phyloP scores from a whole-genome alignment of 2,329 filamentous ascomycete species.

The Emmonsiellopsis sp. region DNA sequence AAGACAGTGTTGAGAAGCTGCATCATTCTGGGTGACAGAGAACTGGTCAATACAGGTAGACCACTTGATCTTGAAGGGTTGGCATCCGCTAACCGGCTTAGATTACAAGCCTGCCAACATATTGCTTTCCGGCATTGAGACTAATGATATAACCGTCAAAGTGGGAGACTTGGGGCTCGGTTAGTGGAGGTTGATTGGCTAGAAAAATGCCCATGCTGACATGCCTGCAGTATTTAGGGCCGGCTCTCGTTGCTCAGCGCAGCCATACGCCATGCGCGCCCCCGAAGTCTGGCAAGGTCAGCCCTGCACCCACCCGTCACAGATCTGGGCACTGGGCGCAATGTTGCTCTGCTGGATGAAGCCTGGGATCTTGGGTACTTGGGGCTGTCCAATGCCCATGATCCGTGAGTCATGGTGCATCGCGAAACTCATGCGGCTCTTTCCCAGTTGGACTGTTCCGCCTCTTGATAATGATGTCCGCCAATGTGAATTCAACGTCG shows the following conservation, averaged over 20 bases:
- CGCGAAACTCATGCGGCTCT: slow-evolving; percentile 13
- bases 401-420: slow-evolving; percentile 12
- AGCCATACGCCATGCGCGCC: slow-evolving; percentile 9
- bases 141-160: slow-evolving; percentile 5
- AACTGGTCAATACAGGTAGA: slow-evolving; percentile 10
- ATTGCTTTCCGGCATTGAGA: slow-evolving; percentile 6
- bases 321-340: slow-evolving; percentile 7
- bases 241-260: slow-evolving; percentile 2
- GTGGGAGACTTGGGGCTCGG: slow-evolving; percentile 9
- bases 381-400: slow-evolving; percentile 9
- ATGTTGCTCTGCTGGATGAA: slow-evolving; percentile 10
- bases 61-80: slow-evolving; percentile 4
- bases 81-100: slow-evolving; percentile 6
- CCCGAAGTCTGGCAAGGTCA: slow-evolving; percentile 7
- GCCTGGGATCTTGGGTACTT: slow-evolving; percentile 7
- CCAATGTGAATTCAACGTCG: slow-evolving; percentile 7
- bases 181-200: slow-evolving; percentile 3
- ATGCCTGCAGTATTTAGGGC: slow-evolving; percentile 2
- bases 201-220: slow-evolving; percentile 4
- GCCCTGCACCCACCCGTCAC: slow-evolving; percentile 4
- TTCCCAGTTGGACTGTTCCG: slow-evolving; percentile 13
- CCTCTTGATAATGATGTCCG: slow-evolving; percentile 7
- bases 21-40: slow-evolving; percentile 1
- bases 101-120: slow-evolving; percentile 9
- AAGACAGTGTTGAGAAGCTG: slow-evolving; percentile 6